Evolutionary conservation across 176 grass and related monocot species (phyloP).

Genomic region (Oryza nivara): DNA sequence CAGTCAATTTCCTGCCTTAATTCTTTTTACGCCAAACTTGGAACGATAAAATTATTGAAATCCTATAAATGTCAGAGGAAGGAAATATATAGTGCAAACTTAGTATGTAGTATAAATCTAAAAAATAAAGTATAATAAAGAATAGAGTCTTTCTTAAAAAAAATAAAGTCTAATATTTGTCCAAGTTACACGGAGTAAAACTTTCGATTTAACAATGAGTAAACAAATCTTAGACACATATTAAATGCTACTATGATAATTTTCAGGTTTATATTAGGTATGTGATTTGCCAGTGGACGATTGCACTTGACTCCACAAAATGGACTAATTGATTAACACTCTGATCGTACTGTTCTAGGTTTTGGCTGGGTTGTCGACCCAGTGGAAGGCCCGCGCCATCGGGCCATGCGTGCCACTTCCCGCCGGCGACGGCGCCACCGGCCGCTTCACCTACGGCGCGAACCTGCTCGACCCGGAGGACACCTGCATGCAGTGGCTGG

Average conservation of each 20-base stretch:
- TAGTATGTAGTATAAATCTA: too few species aligned
- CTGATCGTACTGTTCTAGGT: conserved; percentile 20
- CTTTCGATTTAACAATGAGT: too few species aligned
- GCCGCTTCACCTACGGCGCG: conserved; percentile 43
- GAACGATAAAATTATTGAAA: too few species aligned
- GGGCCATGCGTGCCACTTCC: conserved; percentile 60
- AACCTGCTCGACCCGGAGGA: conserved; percentile 56
- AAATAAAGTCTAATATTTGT: too few species aligned
- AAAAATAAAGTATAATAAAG: too few species aligned
- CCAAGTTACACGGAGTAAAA: too few species aligned
- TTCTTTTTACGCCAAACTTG: not conserved
- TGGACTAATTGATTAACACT: not conserved
- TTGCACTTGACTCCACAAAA: not conserved
- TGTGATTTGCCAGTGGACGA: not conserved
- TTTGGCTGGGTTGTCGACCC: conserved; percentile 32
- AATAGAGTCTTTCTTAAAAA: too few species aligned
- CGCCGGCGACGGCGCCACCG: not conserved
- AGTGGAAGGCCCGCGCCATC: conserved; percentile 48
- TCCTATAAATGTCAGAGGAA: too few species aligned
- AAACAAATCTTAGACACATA: too few species aligned
- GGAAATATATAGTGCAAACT: too few species aligned
- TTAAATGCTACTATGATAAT: too few species aligned
- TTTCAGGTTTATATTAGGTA: too few species aligned
- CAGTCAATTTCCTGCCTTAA: not conserved
- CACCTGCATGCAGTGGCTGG: conserved; percentile 62